phyloP scores from a whole-genome alignment of 108 stramenopile genomes.

The Nannochloropsis salina region DNA sequence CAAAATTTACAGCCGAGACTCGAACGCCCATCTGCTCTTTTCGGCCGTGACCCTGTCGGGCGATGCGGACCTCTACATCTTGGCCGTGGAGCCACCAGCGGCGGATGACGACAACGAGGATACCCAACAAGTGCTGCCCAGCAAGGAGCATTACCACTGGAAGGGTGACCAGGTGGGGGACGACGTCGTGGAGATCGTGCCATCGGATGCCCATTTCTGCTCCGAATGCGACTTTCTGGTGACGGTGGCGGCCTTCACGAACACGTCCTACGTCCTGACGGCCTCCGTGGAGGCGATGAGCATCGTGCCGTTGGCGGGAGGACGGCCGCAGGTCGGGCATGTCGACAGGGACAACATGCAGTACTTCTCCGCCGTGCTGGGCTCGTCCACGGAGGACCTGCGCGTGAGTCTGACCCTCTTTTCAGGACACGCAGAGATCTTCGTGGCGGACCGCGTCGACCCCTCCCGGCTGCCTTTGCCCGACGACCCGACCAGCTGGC shows the following conservation, averaged over 20 bases:
- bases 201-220: slow-evolving; percentile 14
- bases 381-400: background rate
- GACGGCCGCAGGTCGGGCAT: background rate
- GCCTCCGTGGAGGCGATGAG: background rate
- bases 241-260: background rate
- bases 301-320: slow-evolving; percentile 9
- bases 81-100: background rate
- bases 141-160: slow-evolving; percentile 11
- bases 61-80: background rate
- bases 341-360: background rate
- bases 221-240: slow-evolving; percentile 1
- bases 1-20: background rate
- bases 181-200: background rate
- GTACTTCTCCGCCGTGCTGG: background rate
- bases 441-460: background rate
- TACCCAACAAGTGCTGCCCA: background rate
- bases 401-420: background rate
- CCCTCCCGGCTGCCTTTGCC: background rate
- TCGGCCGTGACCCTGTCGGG: background rate
- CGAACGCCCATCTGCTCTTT: background rate
- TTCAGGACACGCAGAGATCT: background rate
- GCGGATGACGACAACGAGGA: background rate
- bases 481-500: background rate
- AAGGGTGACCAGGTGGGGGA: slow-evolving; percentile 7
- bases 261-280: background rate